A percentile compares a stretch with the other conserved stretches of the same genome.
phyloP scores from a whole-genome alignment of 352 stramenopile species.

The Peronosclerospora sorghi region DNA sequence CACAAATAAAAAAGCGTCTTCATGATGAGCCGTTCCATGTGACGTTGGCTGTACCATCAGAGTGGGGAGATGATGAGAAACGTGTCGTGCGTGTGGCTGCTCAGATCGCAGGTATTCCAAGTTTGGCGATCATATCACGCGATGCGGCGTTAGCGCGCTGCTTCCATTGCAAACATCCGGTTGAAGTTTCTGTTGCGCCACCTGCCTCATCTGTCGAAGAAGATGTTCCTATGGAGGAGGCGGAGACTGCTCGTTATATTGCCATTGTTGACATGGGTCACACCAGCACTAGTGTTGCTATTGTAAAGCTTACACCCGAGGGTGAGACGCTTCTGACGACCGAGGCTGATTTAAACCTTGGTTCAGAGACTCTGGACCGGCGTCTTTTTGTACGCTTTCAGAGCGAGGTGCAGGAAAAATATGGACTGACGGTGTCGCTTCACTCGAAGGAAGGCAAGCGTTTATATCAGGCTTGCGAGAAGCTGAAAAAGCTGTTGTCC shows the following conservation, averaged over 20 bases:
- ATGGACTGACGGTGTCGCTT: conserved; percentile 37
- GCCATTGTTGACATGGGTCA: conserved; percentile 85
- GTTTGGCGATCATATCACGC: conserved; percentile 35
- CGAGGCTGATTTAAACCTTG: conserved; percentile 45
- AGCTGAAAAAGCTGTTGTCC: conserved; percentile 85
- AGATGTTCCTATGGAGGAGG: conserved; percentile 14
- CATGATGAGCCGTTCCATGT: conserved; percentile 36
- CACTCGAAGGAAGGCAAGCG: conserved; percentile 76
- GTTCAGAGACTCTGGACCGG: conserved; percentile 65
- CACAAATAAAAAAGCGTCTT: conserved; percentile 55
- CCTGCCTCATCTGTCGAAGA: conserved; percentile 4
- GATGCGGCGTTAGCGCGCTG: conserved; percentile 56
- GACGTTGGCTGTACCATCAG: conserved; percentile 51
- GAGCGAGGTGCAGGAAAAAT: conserved; percentile 44
- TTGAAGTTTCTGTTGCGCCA: conserved; percentile 15
- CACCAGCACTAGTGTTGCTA: conserved; percentile 55
- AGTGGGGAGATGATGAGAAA: conserved; percentile 48
- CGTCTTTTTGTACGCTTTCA: conserved; percentile 76
- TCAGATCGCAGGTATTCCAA: conserved; percentile 52
- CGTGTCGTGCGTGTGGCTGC: conserved; percentile 32
- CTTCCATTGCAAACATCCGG: conserved; percentile 77
- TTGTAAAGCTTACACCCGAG: conserved; percentile 55
- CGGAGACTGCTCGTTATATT: conserved; percentile 37
- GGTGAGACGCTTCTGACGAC: conserved; percentile 46
- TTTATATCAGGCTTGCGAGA: conserved; percentile 78